A percentile compares a stretch with the other conserved stretches of the same genome.
Conservation (phyloP, 345 rosid genomes). For the Syzygium aqueum region DNA sequence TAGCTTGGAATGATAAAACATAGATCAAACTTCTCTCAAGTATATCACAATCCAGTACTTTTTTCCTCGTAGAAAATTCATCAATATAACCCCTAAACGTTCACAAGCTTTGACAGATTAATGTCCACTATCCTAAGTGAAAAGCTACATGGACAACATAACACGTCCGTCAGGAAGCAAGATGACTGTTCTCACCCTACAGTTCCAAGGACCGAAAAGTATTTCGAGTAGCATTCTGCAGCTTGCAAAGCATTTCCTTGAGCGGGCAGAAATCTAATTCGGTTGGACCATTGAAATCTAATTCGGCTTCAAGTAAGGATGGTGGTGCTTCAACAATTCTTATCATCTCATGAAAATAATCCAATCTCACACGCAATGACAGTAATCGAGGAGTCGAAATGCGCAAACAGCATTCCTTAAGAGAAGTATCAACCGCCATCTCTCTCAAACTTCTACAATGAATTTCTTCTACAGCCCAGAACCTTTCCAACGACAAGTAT, state of each 20-base stretch:
- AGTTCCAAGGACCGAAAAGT: background rate
- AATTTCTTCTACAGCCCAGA: background rate
- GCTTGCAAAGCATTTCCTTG: background rate
- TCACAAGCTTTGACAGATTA: background rate
- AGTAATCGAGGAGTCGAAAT: background rate
- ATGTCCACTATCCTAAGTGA: background rate
- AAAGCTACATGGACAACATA: background rate
- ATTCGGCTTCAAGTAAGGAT: background rate
- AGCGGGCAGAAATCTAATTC: background rate
- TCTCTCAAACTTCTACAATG: background rate
- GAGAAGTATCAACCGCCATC: background rate
- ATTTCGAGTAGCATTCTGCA: background rate
- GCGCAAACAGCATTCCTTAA: background rate
- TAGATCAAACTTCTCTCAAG: too few species aligned
- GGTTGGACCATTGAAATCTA: background rate
- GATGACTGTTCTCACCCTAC: background rate
- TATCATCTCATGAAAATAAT: background rate
- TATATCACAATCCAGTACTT: background rate
- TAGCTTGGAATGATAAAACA: background rate
- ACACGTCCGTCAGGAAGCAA: background rate
- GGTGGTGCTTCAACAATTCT: background rate
- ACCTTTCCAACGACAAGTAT: background rate
- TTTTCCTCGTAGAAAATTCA: background rate
- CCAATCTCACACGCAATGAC: background rate
- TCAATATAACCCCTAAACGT: background rate